Base-by-base conservation (phyloP, 768 basidiomycete species). In the Lentinula sp. region DNA sequence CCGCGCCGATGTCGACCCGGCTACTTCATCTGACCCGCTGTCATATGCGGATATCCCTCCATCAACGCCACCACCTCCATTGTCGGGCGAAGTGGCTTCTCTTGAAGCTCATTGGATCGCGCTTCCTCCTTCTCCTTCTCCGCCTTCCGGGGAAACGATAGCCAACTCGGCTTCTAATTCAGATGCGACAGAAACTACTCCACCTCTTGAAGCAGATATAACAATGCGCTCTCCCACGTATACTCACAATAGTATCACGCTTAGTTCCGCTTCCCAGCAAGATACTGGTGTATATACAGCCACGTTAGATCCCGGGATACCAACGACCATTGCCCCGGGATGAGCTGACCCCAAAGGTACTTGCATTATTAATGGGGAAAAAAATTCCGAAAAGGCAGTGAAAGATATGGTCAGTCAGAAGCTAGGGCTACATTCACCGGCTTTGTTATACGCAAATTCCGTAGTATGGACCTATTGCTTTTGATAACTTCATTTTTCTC, bases 111-210 rank as follows among this genome's bases (percentile, higher is more conserved):
- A 42, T 57, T 37, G 37, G 35, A 57, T 43, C 40, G 39, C 34
- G 18, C 55, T 48, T 48, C 46, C 46, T 48, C 46, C 46, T 48
- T 48, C 46, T 48, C 35, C 40, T 15, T 37, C 55, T 37, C 55
- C 55, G 55, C 40, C 55, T 57, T 57, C 43, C 55, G 55, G 55
- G 35, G n/a, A 37, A 57, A 40, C 23, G 13, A 39, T 57, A 57
- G 55, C 37, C 40, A 48, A 48, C 11, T 23, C 46, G 46, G 46
- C 46, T 48, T 48, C 46, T 15, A 45, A 7, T 45, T 16, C 43
- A 18, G 43, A 45, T 45, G 43, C n/a, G 16, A 45, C n/a, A 45
- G 43, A 45, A 45, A 45, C 16, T 48, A 18, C 46, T 28, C 28
- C 46, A 23, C 21, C 46, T 48, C 46, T 0, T 11, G 46, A 48